phyloP scores from a whole-genome alignment of 1,284 basidiomycete genomes.

The Microbotryum intermedium region DNA sequence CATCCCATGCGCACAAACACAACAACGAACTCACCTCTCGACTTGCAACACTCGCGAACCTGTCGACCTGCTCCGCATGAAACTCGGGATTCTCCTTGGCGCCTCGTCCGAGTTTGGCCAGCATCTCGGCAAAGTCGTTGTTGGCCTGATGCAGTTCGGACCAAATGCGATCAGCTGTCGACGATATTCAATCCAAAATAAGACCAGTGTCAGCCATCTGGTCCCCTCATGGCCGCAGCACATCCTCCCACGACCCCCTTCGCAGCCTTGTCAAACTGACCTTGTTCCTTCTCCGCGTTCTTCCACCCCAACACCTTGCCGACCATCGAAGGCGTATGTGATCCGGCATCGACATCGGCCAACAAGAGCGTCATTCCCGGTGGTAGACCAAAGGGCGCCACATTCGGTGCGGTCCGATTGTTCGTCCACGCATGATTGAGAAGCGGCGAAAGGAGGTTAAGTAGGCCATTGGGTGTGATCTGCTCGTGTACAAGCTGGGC shows the following conservation, averaged over 20 bases:
- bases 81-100: not conserved
- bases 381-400: slow-evolving; percentile 66
- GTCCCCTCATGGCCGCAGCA: too few species aligned
- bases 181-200: too few species aligned
- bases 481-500: not conserved
- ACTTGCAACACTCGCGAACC: not conserved
- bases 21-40: slow-evolving; percentile 13
- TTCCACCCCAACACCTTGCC: slow-evolving; percentile 82
- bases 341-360: slow-evolving; percentile 87
- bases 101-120: not conserved
- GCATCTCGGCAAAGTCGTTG: slow-evolving; percentile 2
- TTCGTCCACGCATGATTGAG: slow-evolving; percentile 57
- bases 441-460: slow-evolving; percentile 41
- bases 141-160: slow-evolving; percentile 14
- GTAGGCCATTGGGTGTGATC: slow-evolving; percentile 3
- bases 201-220: too few species aligned
- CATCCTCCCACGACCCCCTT: not conserved
- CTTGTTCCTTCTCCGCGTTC: slow-evolving; percentile 51
- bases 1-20: too few species aligned
- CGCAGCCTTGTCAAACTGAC: slow-evolving; percentile 41
- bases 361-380: slow-evolving; percentile 70
- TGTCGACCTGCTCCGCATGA: not conserved
- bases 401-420: slow-evolving; percentile 42
- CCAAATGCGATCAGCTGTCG: slow-evolving; percentile 35
- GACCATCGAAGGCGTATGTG: slow-evolving; percentile 84